Conservation (phyloP, 2,329 filamentous ascomycete genomes). For the Clonostachys rhizophaga region DNA sequence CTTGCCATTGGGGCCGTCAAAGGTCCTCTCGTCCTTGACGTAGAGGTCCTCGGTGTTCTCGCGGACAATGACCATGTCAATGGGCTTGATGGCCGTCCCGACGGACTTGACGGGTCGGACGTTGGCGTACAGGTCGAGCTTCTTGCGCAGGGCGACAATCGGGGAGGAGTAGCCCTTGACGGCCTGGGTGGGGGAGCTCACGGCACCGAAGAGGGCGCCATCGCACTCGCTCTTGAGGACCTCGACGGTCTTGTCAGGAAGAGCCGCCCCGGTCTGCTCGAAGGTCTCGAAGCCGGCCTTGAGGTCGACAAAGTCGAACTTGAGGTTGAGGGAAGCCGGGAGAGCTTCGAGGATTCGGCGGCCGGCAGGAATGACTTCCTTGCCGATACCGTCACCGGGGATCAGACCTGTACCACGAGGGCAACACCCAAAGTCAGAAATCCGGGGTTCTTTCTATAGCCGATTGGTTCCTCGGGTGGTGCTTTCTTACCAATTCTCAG, state of each 20-base stretch:
- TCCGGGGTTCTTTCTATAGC: background rate
- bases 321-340: conserved; percentile 82
- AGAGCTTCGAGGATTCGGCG: conserved; percentile 90
- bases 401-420: conserved; percentile 67
- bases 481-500: conserved; percentile 29
- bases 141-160: conserved; percentile 94
- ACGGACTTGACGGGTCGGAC: conserved; percentile 92
- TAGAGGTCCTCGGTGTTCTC: conserved; percentile 99
- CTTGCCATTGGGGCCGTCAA: conserved; percentile 69
- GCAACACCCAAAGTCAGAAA: background rate
- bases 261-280: conserved; percentile 79
- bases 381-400: conserved; percentile 95
- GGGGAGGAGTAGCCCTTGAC: conserved; percentile 95
- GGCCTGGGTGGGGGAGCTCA: conserved; percentile 83
- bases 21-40: conserved; percentile 93
- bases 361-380: conserved; percentile 95
- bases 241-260: conserved; percentile 88
- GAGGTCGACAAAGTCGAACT: conserved; percentile 92
- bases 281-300: conserved; percentile 93
- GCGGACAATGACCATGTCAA: conserved; percentile 96
- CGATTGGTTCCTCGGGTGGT: too few relatives aligned
- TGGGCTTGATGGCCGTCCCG: conserved; percentile 58
- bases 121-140: conserved; percentile 93
- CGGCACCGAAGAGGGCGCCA: conserved; percentile 92
- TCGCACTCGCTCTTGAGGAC: conserved; percentile 89